Percentiles rank a stretch among this genome's conserved stretches.
These are phyloP conservation scores for Cladophialophora chaetospira DNA, from an alignment of 2,329 filamentous ascomycete species.

Conservation along the genomic window DNA sequence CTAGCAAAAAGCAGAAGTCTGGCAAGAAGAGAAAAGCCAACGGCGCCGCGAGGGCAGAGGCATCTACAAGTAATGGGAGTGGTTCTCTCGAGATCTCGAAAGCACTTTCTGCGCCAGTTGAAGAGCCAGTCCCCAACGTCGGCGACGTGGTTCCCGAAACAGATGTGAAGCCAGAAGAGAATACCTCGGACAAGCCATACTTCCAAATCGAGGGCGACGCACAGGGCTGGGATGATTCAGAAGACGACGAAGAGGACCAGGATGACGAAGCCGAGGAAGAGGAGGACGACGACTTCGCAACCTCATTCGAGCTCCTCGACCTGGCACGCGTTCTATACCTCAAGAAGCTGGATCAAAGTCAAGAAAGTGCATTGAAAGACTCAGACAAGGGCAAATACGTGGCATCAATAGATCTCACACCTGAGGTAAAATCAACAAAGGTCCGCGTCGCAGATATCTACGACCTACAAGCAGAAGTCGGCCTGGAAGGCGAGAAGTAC, in stretches of 20 bases:
- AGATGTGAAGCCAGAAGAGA: conserved; percentile 36
- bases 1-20: conserved; percentile 50
- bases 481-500: conserved; percentile 94
- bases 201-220: conserved; percentile 88
- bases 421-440: conserved; percentile 64
- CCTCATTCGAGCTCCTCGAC: conserved; percentile 65
- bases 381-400: conserved; percentile 48
- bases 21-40: conserved; percentile 41
- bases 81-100: conserved; percentile 11
- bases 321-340: conserved; percentile 61
- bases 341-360: conserved; percentile 56
- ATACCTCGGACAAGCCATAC: conserved; percentile 66
- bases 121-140: conserved; percentile 41
- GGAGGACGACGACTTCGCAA: conserved; percentile 65
- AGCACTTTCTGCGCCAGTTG: neutral
- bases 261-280: conserved; percentile 51
- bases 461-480: conserved; percentile 92
- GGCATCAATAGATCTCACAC: conserved; percentile 37
- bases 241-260: conserved; percentile 67
- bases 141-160: conserved; percentile 44
- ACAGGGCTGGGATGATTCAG: conserved; percentile 85
- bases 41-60: conserved; percentile 20
- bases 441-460: conserved; percentile 90
- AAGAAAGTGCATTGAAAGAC: conserved; percentile 40
- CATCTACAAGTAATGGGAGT: conserved; percentile 11